A percentile compares a stretch with the other conserved stretches of the same genome.
Conservation (phyloP, 257 asterid species). For the Solanum corneliomulleri region DNA sequence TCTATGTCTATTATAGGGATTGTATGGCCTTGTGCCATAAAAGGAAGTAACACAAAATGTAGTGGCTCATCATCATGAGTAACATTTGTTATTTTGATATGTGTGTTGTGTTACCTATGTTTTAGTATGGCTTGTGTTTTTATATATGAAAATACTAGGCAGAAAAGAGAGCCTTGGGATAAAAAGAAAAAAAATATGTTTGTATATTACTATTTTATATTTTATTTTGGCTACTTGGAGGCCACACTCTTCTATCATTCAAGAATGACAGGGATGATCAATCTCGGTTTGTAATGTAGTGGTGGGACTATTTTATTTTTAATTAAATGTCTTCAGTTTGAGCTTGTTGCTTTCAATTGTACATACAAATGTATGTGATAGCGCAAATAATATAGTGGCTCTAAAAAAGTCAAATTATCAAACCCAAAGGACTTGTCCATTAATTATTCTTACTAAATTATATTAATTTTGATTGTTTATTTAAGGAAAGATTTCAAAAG, state of each 20-base stretch:
- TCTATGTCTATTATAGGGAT: not conserved
- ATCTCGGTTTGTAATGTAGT: too few species aligned
- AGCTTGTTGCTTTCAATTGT: too few species aligned
- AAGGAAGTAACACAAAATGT: not conserved
- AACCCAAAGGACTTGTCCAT: too few species aligned
- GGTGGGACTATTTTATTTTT: too few species aligned
- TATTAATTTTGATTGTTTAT: too few species aligned
- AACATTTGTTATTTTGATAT: not conserved
- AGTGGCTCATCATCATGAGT: not conserved
- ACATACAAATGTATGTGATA: too few species aligned
- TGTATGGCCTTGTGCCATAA: not conserved
- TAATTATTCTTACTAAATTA: too few species aligned
- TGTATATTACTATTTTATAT: not conserved
- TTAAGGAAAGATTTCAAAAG: too few species aligned
- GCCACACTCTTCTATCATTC: not conserved
- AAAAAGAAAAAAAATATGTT: not conserved
- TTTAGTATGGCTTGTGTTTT: not conserved
- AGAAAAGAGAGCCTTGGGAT: not conserved
- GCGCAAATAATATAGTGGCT: too few species aligned
- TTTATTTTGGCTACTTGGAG: not conserved
- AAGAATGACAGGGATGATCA: not conserved
- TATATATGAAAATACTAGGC: not conserved
- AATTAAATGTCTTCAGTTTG: rapidly evolving
- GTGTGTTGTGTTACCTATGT: not conserved
- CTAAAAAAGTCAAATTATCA: too few species aligned